These are phyloP conservation scores for Stagonosporopsis chrysanthemi DNA, from an alignment of 2,329 filamentous ascomycete genomes.

Conservation along the genomic window DNA sequence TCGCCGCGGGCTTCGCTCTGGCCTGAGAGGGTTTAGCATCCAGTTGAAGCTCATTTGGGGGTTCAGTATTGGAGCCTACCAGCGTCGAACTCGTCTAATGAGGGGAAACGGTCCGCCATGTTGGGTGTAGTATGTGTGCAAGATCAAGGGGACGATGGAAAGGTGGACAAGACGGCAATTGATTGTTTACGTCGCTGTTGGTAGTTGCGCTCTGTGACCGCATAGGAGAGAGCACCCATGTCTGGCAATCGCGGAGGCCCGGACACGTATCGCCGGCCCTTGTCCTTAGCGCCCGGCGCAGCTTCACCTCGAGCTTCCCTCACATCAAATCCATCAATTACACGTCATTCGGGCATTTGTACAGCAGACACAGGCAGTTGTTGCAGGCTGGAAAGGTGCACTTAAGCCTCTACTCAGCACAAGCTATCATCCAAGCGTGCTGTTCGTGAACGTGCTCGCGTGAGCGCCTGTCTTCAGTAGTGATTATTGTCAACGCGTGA, in stretches of 20 bases:
- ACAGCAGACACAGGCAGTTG: conserved; percentile 17
- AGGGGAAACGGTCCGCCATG: conserved; percentile 62
- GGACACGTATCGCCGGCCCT: conserved; percentile 31
- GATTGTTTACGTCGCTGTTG: conserved; percentile 24
- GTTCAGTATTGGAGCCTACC: conserved; percentile 49
- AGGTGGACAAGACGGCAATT: conserved; percentile 24
- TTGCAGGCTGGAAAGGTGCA: conserved; percentile 17
- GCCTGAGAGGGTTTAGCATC: conserved; percentile 57
- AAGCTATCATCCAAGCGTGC: conserved; percentile 4
- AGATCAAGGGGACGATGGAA: not conserved
- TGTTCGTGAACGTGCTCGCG: conserved; percentile 29
- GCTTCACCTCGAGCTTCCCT: conserved; percentile 27
- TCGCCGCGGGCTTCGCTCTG: conserved; percentile 70
- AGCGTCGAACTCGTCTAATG: conserved; percentile 61
- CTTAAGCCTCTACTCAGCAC: conserved; percentile 3
- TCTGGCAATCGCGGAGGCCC: conserved; percentile 13
- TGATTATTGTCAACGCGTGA: conserved; percentile 32
- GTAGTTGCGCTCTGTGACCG: conserved; percentile 19
- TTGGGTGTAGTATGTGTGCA: conserved; percentile 22
- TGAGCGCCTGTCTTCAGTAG: conserved; percentile 29
- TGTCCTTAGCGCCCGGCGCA: conserved; percentile 28
- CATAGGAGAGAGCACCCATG: conserved; percentile 15
- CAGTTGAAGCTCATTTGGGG: conserved; percentile 30
- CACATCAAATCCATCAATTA: conserved; percentile 23
- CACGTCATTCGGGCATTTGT: conserved; percentile 32